Evolutionary conservation across 306 rosid species (phyloP), one percentile per base, ranked within the genome.

Genomic region (Amphicarpaea edgeworthii): DNA sequence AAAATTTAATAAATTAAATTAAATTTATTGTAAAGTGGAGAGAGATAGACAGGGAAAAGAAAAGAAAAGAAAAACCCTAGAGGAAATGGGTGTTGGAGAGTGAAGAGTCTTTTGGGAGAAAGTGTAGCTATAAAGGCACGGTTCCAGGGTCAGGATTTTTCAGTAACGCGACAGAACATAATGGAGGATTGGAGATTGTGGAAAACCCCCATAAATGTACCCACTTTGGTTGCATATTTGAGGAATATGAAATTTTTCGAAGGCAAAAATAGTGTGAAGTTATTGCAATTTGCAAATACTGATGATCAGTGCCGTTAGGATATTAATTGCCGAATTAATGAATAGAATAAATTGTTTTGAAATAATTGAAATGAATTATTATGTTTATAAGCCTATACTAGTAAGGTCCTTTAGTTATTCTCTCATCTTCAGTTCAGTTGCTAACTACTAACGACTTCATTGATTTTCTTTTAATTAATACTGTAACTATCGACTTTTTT

Each of bases 81-180:
- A 12, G 59, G 17, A 23, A 46, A 55, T 26, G 57, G 57, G 58
- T 7, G 14, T 40, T 19, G 43, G 6, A 60, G 43, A 37, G 0
- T 21, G 28, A 19, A 53, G 26, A 46, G 69, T 51, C 9, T 79
- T 57, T 1, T 71, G 12, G 54, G 79, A n/a, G 30, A 64, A 28
- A 37, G 75, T 63, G 76, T 12, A 38, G 62, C 45, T 50, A 38
- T 42, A 77, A 5, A 43, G 63, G 85, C 55, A 45, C 15, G 53
- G n/a, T 68, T 32, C 77, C 75, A 63, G 78, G 79, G 74, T 55
- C 41, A 61, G 50, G 69, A 73, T 61, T 50, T 50, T 78, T 55
- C 79, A 30, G 67, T 49, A 20, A 28, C 74, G 15, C 58, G 40
- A 5, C 80, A 75, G 64, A 77, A 38, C 37, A 47, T 20, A 17